Evolutionary conservation across 306 rosid species (phyloP), one percentile per base, ranked within the genome.

Genomic region (Aeschynomene evenia): DNA sequence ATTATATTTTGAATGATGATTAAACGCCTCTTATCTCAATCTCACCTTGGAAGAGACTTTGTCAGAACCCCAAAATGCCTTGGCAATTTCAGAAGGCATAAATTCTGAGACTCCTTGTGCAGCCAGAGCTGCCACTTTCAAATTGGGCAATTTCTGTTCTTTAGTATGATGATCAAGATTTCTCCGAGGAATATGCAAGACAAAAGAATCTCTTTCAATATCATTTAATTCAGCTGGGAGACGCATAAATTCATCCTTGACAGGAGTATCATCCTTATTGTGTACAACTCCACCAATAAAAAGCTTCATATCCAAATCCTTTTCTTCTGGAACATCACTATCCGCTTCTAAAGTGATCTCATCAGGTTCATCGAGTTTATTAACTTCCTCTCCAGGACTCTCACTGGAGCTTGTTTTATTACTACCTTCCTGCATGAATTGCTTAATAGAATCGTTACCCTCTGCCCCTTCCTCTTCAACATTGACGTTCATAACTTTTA

Each of bases 61-160:
- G 59, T 91, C 95, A 46, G 94, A 79, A 54, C 80, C 63, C 96
- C 84, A 95, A 72, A 95, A 91, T 60, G 88, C 95, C 81, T 89
- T 89, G 66, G 96, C 97, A 69, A 95, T 84, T 46, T 95, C 97
- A 68, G 96, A 73, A 77, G 97, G 96, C 97, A 91, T 95, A 76
- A 91, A 96, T 81, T 89, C 96, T 33, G 96, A 72, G 37, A 86
- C 74, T 58, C 92, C 96, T 84, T 86, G 87, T 57, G 95, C 89
- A 57, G 96, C 89, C 20, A 91, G 68, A 52, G 95, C 91, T 53
- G 93, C 91, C 69, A 84, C 95, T 77, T 89, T 91, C 78, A 87
- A 80, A 57, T 81, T 87, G 7, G 91, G 83, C 63, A 77, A 63
- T 77, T 89, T 88, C 49, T 77, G 79, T 68, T 89, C 92, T 68